These are phyloP conservation scores for Urochloa ruziziensis DNA, from an alignment of 176 grass and related monocot genomes.

Conservation along the genomic window DNA sequence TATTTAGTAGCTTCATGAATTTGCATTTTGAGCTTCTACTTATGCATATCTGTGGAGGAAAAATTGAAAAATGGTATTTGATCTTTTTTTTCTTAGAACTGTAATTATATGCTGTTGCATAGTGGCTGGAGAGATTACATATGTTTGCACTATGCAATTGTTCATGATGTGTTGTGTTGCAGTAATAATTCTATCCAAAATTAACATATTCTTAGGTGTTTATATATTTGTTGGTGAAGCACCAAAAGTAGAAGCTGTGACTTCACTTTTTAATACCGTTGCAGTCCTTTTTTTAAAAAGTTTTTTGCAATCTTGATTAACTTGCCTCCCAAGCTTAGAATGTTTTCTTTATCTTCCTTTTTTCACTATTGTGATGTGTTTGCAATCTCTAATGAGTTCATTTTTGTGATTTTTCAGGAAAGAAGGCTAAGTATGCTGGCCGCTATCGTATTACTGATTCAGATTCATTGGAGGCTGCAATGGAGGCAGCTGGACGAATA, in stretches of 20 bases:
- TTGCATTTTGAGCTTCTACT: background rate
- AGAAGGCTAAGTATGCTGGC: constrained; percentile 75
- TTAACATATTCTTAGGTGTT: background rate
- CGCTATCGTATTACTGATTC: constrained; percentile 88
- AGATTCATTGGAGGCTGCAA: constrained; percentile 82
- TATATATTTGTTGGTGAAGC: constrained; percentile 7
- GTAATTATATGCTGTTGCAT: background rate
- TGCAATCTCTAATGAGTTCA: background rate
- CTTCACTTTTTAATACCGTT: background rate
- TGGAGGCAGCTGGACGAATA: constrained; percentile 87
- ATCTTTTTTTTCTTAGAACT: too few species aligned
- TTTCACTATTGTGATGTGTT: background rate
- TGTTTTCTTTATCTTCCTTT: background rate
- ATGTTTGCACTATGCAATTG: background rate
- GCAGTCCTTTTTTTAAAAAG: background rate
- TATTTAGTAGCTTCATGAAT: background rate
- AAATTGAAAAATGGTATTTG: too few species aligned
- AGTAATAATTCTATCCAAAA: background rate
- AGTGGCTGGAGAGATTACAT: background rate
- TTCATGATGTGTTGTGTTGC: background rate
- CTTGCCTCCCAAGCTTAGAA: background rate
- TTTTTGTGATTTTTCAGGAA: constrained; percentile 45
- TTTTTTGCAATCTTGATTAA: background rate
- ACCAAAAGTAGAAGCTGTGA: background rate
- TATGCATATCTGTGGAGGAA: too few species aligned